phyloP scores from a whole-genome alignment of 495 filamentous ascomycete species.

The Paragyromitra xinjiangensis region DNA sequence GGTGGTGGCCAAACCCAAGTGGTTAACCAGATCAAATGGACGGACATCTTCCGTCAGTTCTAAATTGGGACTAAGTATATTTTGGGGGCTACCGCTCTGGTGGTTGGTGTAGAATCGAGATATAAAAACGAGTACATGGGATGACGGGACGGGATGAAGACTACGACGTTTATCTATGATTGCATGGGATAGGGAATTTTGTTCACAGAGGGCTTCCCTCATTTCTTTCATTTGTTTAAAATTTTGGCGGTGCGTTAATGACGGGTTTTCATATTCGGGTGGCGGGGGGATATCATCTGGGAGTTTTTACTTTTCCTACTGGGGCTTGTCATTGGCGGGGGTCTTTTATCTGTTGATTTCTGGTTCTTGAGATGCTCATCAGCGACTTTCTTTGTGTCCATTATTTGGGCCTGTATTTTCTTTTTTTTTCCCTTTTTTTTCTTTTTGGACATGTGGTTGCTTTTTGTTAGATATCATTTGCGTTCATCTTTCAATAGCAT shows the following conservation, averaged over 20 bases:
- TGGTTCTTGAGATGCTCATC: constrained; percentile 41
- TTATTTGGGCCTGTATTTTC: neutral
- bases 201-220: constrained; percentile 1
- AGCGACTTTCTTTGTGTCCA: constrained; percentile 34
- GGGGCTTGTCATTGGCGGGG: constrained; percentile 43
- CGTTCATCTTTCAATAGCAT: constrained; percentile 30
- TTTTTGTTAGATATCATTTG: constrained; percentile 43
- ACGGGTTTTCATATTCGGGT: constrained; percentile 39
- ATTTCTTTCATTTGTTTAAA: constrained; percentile 43
- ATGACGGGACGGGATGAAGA: neutral
- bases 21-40: constrained; percentile 57
- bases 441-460: constrained; percentile 22
- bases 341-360: constrained; percentile 40
- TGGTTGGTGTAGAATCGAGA: neutral
- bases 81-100: neutral
- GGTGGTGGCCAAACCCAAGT: constrained; percentile 55
- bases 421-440: constrained; percentile 10
- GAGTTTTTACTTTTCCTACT: constrained; percentile 45
- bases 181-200: constrained; percentile 10
- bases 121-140: neutral
- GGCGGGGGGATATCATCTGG: constrained; percentile 42
- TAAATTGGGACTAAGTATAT: constrained; percentile 17
- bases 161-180: neutral
- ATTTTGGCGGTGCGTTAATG: constrained; percentile 35
- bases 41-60: constrained; percentile 53